These are phyloP conservation scores for Dryas octopetala DNA, from an alignment of 306 rosid species.

Conservation along the genomic window DNA sequence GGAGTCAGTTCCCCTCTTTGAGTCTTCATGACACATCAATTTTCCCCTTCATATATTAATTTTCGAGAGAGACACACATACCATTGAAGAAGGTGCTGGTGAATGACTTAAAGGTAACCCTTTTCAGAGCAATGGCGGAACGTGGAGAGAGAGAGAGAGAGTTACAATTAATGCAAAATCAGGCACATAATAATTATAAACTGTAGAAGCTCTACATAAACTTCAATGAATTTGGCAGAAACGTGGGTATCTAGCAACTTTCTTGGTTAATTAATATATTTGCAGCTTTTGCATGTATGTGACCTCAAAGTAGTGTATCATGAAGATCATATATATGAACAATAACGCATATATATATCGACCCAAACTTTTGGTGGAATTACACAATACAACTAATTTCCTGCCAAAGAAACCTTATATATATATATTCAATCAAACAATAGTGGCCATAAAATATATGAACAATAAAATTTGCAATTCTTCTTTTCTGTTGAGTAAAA, in stretches of 20 bases:
- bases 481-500: no score
- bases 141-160: neutral
- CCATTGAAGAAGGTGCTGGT: slow-evolving; percentile 9
- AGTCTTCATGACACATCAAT: slow-evolving; percentile 12
- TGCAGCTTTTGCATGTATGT: neutral
- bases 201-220: slow-evolving; percentile 1
- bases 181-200: neutral
- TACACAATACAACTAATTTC: no score
- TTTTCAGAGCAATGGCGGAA: neutral
- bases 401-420: neutral
- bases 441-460: no score
- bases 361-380: no score
- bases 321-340: no score
- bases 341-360: no score
- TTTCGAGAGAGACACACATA: neutral
- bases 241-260: no score
- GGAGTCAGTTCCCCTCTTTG: slow-evolving; percentile 15
- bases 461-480: no score
- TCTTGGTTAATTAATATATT: neutral
- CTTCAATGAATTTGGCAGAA: neutral
- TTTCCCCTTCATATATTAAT: slow-evolving; percentile 3
- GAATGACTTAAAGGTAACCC: neutral
- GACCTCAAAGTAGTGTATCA: no score
- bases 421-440: no score
- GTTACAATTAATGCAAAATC: slow-evolving; percentile 7